A percentile compares a stretch with the other conserved stretches of the same genome.
Conservation (phyloP, 257 asterid species). For the Coffea canephora region DNA sequence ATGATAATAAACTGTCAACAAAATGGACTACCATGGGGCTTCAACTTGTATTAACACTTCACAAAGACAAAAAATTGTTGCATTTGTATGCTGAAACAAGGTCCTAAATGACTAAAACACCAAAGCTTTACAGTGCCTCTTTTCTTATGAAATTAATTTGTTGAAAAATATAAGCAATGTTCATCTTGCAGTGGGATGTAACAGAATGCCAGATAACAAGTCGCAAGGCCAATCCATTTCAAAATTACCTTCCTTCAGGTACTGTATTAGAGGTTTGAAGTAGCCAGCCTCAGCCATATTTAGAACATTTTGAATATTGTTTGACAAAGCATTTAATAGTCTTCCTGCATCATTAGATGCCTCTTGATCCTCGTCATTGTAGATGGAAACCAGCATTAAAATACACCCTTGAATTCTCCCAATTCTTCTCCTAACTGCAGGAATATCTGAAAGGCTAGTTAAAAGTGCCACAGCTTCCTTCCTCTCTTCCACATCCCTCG, state of each 20-base stretch:
- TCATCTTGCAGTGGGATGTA: background rate
- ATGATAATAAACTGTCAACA: background rate
- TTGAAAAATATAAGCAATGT: background rate
- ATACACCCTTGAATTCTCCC: slow-evolving; percentile 80
- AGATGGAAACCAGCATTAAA: slow-evolving; percentile 69
- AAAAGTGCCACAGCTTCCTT: slow-evolving; percentile 77
- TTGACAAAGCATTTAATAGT: slow-evolving; percentile 57
- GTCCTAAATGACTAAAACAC: no score
- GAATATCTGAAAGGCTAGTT: slow-evolving; percentile 43
- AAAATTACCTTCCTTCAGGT: slow-evolving; percentile 60
- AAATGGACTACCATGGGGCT: background rate
- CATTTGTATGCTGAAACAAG: background rate
- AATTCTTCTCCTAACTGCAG: slow-evolving; percentile 44
- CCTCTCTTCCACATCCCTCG: slow-evolving; percentile 62
- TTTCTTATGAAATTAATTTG: background rate
- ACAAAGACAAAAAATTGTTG: no score
- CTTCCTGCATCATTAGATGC: slow-evolving; percentile 58
- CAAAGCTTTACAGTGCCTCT: background rate
- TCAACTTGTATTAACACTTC: no score
- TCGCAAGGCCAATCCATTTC: background rate
- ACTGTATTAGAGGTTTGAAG: slow-evolving; percentile 71
- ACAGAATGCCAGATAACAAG: background rate
- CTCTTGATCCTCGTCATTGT: slow-evolving; percentile 50
- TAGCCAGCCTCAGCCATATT: slow-evolving; percentile 98
- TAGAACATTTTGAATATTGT: slow-evolving; percentile 75